Percentiles rank a stretch among this genome's conserved stretches.
Evolutionary conservation across 2,329 filamentous ascomycete species (phyloP).

Genomic region (Monosporascus sp.): DNA sequence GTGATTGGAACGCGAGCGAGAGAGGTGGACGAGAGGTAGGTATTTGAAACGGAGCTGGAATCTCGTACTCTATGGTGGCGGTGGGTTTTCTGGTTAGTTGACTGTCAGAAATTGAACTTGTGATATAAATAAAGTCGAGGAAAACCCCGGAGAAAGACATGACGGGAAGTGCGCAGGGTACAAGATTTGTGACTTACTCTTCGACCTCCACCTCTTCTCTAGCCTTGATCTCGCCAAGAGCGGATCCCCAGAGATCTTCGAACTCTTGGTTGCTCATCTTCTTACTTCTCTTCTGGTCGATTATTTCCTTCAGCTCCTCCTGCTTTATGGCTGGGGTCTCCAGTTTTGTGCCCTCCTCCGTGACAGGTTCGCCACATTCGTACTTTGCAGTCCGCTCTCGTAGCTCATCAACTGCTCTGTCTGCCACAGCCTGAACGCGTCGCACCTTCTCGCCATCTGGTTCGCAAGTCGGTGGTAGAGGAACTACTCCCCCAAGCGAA

Average conservation of each 20-base stretch:
- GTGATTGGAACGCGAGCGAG: constrained; percentile 85
- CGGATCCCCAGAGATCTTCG: constrained; percentile 76
- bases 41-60: constrained; percentile 55
- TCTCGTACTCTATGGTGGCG: constrained; percentile 65
- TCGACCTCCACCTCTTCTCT: constrained; percentile 55
- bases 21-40: constrained; percentile 74
- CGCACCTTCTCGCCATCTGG: constrained; percentile 89
- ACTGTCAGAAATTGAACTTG: constrained; percentile 18
- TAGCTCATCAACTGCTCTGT: constrained; percentile 81
- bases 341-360: constrained; percentile 54
- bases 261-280: constrained; percentile 85
- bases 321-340: constrained; percentile 58
- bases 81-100: constrained; percentile 83
- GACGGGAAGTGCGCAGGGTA: not conserved
- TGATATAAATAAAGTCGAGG: constrained; percentile 4
- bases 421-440: constrained; percentile 78
- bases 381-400: constrained; percentile 80
- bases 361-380: constrained; percentile 73
- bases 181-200: constrained; percentile 44
- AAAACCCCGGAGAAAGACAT: no score
- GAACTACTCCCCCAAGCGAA: constrained; percentile 72
- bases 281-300: constrained; percentile 72
- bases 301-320: constrained; percentile 69
- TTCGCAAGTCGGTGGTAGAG: constrained; percentile 86
- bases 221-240: constrained; percentile 64